Conservation (phyloP, 306 rosid species). For the Gillenia trifoliata region DNA sequence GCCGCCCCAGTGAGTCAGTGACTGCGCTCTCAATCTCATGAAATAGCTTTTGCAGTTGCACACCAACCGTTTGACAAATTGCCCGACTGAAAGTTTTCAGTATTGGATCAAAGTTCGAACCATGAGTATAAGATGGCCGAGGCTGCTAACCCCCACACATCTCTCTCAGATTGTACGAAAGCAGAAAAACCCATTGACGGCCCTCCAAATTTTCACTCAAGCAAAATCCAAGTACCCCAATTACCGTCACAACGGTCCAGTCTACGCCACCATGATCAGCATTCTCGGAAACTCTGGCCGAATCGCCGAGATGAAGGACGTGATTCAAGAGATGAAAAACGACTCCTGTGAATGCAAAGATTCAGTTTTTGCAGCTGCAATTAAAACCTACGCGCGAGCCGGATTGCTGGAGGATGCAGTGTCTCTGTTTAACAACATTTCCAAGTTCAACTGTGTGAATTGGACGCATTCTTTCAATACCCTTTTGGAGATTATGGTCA, state of each 20-base stretch:
- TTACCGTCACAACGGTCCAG: constrained; percentile 39
- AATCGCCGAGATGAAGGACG: constrained; percentile 33
- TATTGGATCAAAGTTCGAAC: neutral
- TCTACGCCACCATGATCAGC: constrained; percentile 33
- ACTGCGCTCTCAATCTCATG: too few relatives aligned
- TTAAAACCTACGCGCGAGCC: constrained; percentile 31
- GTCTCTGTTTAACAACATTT: constrained; percentile 30
- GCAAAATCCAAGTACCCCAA: constrained; percentile 31
- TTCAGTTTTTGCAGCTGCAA: constrained; percentile 29
- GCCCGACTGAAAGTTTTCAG: neutral
- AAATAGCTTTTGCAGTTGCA: too few relatives aligned
- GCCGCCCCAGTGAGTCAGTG: too few relatives aligned
- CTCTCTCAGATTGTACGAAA: constrained; percentile 34
- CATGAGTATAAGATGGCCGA: neutral
- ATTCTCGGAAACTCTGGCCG: constrained; percentile 34
- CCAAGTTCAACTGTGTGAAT: constrained; percentile 33
- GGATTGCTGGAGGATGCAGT: constrained; percentile 31
- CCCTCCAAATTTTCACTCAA: constrained; percentile 34
- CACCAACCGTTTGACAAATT: too few relatives aligned
- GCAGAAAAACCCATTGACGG: constrained; percentile 40
- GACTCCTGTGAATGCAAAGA: constrained; percentile 43
- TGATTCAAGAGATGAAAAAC: constrained; percentile 28
- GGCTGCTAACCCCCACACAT: constrained; percentile 35
- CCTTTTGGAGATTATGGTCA: constrained; percentile 35
- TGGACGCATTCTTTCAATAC: constrained; percentile 43